Base-by-base conservation (phyloP, 768 basidiomycete genomes). In the Suillus discolor region DNA sequence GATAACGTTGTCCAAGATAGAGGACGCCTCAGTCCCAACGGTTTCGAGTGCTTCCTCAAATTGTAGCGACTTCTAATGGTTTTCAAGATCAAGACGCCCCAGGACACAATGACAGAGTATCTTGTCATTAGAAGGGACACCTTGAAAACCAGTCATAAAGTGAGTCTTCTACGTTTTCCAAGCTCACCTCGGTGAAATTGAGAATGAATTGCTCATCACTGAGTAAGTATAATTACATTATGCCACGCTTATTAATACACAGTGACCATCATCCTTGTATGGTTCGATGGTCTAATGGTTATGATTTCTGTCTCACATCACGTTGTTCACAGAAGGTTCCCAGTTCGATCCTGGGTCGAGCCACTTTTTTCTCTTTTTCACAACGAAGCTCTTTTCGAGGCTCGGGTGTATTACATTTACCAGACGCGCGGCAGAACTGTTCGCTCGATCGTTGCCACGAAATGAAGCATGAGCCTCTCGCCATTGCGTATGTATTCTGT, bases 251-350 rank as follows among this genome's bases (percentile, higher is more conserved):
- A 31, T 31, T 31, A 31, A 31, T 31, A 31, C 31, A 31, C 31
- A 6, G 31, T 31, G 31, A 31, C 31, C 6, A 31, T 0, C 6
- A 6, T 1, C 31, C 31, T 31, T 31, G 0, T 31, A 31, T 38
- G 63, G 75, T 75, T 76, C 75, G 72, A 75, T 75, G 75, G 75
- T 75, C 75, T 75, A 75, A 75, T 75, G 75, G 75, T 75, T 75
- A 75, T 75, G 75, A 75, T 75, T 75, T 75, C 75, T 76, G 75
- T 75, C 75, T 75, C 75, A 75, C 75, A 75, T 23, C 4, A 34
- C 2, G 4, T 20, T 54, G 53, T 54, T 1, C 75, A 75, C 75
- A 75, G 75, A 76, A 75, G 75, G 75, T 69, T 75, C 75, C 69
- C 73, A 75, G 75, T 75, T 75, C 75, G 75, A 75, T 75, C 75